Base-by-base conservation (phyloP, 164 flowering plant genomes). In the Berberis vulgaris region DNA sequence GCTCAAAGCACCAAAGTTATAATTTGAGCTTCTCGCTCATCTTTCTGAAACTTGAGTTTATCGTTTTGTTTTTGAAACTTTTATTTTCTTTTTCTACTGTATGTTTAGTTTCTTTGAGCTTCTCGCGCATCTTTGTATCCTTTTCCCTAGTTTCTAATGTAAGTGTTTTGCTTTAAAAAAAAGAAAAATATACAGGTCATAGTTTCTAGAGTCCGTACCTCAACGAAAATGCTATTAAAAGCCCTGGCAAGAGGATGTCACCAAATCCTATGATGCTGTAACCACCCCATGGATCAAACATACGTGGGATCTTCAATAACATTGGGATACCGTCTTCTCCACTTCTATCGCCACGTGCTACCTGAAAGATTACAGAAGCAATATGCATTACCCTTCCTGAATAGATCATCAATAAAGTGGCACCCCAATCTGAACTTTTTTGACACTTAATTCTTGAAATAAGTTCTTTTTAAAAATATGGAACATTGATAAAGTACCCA, bases 201-300 rank as follows among this genome's bases (percentile, higher is more conserved):
- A 26, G 26, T 3, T 54, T 1, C 7, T 4, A 2, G 7, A n/a
- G 61, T 3, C n/a, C 52, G 11, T 85, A 93, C 98, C 98, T 86
- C 74, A 44, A 76, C 65, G 89, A 59, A 70, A 90, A 90, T 49
- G 84, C 73, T 65, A 93, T 67, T 13, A 93, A 97, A 76, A 93
- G 76, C 69, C 98, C 98, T 67, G 98, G 98, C 64, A 93, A 88
- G 52, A 93, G 86, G 65, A 93, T 86, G 69, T 93, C 98, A 57
- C 98, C 98, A 78, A 93, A 93, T 62, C 98, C 98, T 77, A 93
- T 83, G 92, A 93, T 88, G 76, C 85, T 79, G 79, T 85, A 83
- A 38, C 98, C 98, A 68, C 87, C 94, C 88, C 91, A 90, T 39
- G 94, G 97, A 65, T 93, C 98, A 65, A 73, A 79, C 68, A 86